A percentile compares a stretch with the other conserved stretches of the same genome.
Conservation (phyloP, 2,329 filamentous ascomycete genomes). For the Colletotrichum magnum region DNA sequence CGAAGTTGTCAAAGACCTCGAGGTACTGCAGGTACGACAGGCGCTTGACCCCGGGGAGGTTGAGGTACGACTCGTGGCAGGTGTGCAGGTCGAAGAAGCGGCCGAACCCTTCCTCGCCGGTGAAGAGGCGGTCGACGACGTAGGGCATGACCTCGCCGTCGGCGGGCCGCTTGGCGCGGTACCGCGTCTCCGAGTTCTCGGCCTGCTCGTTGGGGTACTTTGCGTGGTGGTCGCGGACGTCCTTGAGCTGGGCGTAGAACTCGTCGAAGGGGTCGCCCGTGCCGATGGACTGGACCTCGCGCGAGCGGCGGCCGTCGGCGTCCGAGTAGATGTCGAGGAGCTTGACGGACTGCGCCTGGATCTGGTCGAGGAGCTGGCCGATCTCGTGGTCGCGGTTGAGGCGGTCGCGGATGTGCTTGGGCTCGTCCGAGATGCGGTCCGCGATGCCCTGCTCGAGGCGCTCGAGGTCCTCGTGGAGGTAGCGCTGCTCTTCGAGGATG, state of each 20-base stretch:
- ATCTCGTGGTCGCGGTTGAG: conserved; percentile 94
- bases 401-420: conserved; percentile 91
- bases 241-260: conserved; percentile 88
- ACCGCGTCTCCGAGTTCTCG: conserved; percentile 94
- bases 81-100: conserved; percentile 91
- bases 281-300: conserved; percentile 87
- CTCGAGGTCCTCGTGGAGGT: conserved; percentile 96
- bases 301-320: conserved; percentile 76
- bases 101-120: conserved; percentile 93
- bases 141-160: conserved; percentile 75
- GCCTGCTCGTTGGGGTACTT: conserved; percentile 95
- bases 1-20: conserved; percentile 90
- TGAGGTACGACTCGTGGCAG: conserved; percentile 90
- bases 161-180: conserved; percentile 77
- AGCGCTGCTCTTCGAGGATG: conserved; percentile 94
- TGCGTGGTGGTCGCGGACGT: conserved; percentile 89
- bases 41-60: conserved; percentile 88
- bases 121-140: conserved; percentile 92
- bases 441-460: conserved; percentile 94
- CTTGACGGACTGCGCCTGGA: conserved; percentile 86
- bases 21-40: conserved; percentile 94
- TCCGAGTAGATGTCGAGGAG: conserved; percentile 90
- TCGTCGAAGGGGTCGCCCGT: conserved; percentile 90
- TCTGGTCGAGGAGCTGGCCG: conserved; percentile 86
- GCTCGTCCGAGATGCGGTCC: conserved; percentile 90